phyloP scores from a whole-genome alignment of 108 stramenopile genomes.

The Poteriospumella lacustris region DNA sequence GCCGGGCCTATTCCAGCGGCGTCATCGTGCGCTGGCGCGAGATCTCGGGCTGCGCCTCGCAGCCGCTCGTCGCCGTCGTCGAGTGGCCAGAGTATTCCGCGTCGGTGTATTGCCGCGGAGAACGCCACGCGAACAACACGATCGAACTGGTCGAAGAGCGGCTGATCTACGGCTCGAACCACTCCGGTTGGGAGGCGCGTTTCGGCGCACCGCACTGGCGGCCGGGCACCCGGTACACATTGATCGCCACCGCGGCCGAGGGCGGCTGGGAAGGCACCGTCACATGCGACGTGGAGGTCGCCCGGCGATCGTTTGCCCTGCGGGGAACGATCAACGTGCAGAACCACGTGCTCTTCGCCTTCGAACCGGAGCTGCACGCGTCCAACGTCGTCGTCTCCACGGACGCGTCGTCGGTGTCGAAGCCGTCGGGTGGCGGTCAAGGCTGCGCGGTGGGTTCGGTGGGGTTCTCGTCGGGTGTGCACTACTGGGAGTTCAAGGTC shows the following conservation, averaged over 20 bases:
- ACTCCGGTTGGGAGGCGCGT: constrained; percentile 24
- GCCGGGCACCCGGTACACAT: constrained; percentile 27
- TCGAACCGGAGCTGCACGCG: background rate
- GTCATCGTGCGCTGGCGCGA: constrained; percentile 25
- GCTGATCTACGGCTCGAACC: constrained; percentile 17
- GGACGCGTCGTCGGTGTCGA: background rate
- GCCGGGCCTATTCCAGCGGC: background rate
- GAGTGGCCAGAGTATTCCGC: constrained; percentile 38
- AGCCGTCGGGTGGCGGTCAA: background rate
- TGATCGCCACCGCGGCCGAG: background rate
- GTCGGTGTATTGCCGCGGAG: background rate
- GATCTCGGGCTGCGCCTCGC: background rate
- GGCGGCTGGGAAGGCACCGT: background rate
- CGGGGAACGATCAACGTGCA: background rate
- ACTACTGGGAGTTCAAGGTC: constrained; percentile 90
- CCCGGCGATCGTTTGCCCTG: background rate
- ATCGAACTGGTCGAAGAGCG: constrained; percentile 9
- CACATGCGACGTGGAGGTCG: no score
- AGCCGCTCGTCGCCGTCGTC: background rate
- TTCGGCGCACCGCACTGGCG: constrained; percentile 28
- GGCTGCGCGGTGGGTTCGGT: constrained; percentile 29
- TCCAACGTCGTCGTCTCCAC: background rate
- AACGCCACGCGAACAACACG: background rate
- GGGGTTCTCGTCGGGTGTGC: constrained; percentile 67
- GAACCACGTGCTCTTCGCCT: background rate